Base-by-base conservation (phyloP, 202 grass and related monocot species). In the Carex sylvatica region DNA sequence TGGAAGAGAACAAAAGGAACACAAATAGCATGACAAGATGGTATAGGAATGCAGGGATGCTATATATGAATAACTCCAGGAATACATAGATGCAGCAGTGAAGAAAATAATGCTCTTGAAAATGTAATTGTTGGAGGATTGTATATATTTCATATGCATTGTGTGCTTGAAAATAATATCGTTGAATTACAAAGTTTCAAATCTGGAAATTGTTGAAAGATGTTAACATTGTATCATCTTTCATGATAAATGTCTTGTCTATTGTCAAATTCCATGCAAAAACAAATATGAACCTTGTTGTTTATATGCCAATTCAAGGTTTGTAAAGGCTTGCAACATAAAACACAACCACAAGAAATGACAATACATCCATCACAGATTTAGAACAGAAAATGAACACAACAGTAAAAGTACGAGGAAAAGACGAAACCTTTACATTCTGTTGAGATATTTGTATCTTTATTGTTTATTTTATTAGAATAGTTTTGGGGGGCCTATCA, bases 91-190 rank as follows among this genome's bases (percentile, higher is more conserved):
- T 38, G 36, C 36, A 38, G 6, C 36, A 38, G 5, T 6, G 6
- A 38, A 38, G 36, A 38, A 6, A 38, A 38, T 38, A 38, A 38
- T 38, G 36, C 0, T 38, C 6, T 38, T 38, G 36, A 38, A 38
- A 38, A 38, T 38, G 72, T 15, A 13, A 76, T 76, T 76, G 73
- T 53, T 16, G 46, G 23, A 52, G 70, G 23, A 23, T 18, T 55
- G 13, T 76, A 76, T 76, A 35, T 53, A 56, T 58, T 78, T 58
- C 16, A 59, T 7, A 28, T 78, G 58, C 73, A 77, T 49, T 20
- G 69, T 72, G 40, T 14, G 16, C 65, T 40, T 40, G 33, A 13
- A 71, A 75, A 75, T 6, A 33, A 24, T 18, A 53, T 2, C 0
- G 19, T 20, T 70, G 36, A 70, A 46, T 76, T 76, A 33, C 11